Base-by-base conservation (phyloP, 2,329 filamentous ascomycete species). In the Xylariomycetidae sp. region DNA sequence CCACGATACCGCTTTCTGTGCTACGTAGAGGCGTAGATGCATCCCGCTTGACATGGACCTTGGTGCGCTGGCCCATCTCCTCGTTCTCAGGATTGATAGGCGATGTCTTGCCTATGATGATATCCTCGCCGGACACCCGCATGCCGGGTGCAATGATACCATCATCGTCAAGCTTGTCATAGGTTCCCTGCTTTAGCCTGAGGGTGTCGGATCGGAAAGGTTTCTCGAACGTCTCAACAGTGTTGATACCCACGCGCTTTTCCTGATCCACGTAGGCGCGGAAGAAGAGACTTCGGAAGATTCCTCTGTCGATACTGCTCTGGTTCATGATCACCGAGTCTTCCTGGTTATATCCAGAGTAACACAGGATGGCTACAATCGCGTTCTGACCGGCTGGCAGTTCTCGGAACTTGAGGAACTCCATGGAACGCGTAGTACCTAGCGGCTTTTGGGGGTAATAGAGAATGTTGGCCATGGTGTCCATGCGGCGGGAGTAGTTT, bases 311-410 rank as follows among this genome's bases (percentile, higher is more conserved):
- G 53, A 98, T 97, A 63, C 88, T 95, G 67, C 88, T 96, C 68
- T 98, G 92, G 63, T 98, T 98, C 92, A 98, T 97, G 54, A 98
- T 95, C 48, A 98, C 90, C 48, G 92, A 98, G 80, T 98, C 92
- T 88, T 98, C 92, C 61, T 98, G 94, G 64, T 98, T 98, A 71
- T 98, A 98, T 40, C 92, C 92, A 34, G 89, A 95, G 66, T 98
- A 98, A 60, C 86, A 94, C 39, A 88, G 82, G 64, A 98, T 98
- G 25, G 92, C 94, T 10, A 98, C 92, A 51, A 98, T 98, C 14
- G 92, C 92, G 54, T 98, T 98, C 61, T 98, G 92, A 3, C 92
- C 92, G 12, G 92, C 92, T 13, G 92, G 92, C 38, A 98, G 70
- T 62, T 98, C 92, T 64, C 92, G 80, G 81, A 98, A 98, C 56